Percentiles rank a stretch among this genome's conserved stretches.
Evolutionary conservation across 148 eudicot genomes (phyloP).

Genomic region (Spergularia marina): DNA sequence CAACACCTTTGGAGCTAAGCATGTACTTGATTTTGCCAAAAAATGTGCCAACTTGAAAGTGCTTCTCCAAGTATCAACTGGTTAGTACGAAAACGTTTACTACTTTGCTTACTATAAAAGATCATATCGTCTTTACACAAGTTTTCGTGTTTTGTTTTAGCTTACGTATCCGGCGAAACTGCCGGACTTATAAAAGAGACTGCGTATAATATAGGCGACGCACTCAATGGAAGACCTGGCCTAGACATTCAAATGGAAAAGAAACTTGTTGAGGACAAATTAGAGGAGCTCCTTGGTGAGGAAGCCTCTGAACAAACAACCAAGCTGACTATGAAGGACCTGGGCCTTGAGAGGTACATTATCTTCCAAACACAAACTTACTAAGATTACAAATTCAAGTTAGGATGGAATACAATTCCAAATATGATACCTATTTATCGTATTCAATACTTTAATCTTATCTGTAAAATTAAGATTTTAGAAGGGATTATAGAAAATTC

Average conservation of each 20-base stretch:
- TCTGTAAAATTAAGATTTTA: no score
- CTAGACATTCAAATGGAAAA: slow-evolving; percentile 40
- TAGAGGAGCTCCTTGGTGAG: slow-evolving; percentile 34
- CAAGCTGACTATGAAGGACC: slow-evolving; percentile 44
- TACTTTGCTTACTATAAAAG: no score
- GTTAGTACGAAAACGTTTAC: slow-evolving; percentile 27
- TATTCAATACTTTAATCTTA: no score
- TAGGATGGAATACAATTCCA: no score
- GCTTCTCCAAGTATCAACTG: slow-evolving; percentile 64
- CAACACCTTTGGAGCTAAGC: slow-evolving; percentile 55
- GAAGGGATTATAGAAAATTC: no score
- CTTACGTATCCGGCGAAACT: slow-evolving; percentile 55
- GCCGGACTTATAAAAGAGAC: slow-evolving; percentile 41
- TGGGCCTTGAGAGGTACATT: slow-evolving; percentile 64
- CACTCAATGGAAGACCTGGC: slow-evolving; percentile 43
- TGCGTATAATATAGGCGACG: slow-evolving; percentile 34
- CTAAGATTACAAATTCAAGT: no score
- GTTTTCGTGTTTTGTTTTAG: slow-evolving; percentile 14
- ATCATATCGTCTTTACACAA: no score
- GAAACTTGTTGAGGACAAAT: slow-evolving; percentile 38
- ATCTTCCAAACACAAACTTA: not conserved
- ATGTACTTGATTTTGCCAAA: slow-evolving; percentile 56
- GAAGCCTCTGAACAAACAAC: slow-evolving; percentile 25
- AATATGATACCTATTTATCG: slow-evolving; percentile 25
- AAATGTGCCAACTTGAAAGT: slow-evolving; percentile 51